Percentiles rank a stretch among this genome's conserved stretches.
Evolutionary conservation across 148 eudicot genomes (phyloP).

Genomic region (Vaccinium vitisidaea): DNA sequence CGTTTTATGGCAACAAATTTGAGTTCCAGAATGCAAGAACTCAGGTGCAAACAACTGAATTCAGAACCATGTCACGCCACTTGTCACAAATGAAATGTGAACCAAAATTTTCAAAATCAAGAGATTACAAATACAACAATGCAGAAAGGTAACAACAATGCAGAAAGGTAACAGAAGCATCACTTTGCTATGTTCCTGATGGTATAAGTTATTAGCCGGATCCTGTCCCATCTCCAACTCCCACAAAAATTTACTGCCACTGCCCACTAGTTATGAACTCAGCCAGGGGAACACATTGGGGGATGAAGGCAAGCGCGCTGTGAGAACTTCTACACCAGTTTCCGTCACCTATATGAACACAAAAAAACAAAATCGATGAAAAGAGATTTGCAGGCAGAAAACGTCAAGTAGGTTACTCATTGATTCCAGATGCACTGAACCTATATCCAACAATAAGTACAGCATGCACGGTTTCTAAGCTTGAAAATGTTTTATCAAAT

Average conservation of each 20-base stretch:
- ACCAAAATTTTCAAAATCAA: slow-evolving; percentile 2
- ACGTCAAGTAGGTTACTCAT: background rate
- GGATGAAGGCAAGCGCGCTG: slow-evolving; percentile 85
- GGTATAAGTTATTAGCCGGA: background rate
- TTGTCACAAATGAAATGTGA: background rate
- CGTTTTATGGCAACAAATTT: background rate
- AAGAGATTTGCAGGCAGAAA: background rate
- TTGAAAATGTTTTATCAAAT: background rate
- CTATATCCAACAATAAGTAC: background rate
- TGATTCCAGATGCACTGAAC: background rate
- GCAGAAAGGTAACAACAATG: background rate
- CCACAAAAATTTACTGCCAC: background rate
- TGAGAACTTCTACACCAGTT: slow-evolving; percentile 88
- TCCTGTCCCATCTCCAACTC: background rate
- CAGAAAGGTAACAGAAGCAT: background rate
- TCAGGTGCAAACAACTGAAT: background rate
- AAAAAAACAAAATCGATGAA: background rate
- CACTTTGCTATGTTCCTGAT: background rate
- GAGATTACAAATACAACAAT: slow-evolving; percentile 9
- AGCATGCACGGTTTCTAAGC: background rate
- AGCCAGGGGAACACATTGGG: slow-evolving; percentile 92
- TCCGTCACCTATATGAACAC: slow-evolving; percentile 70
- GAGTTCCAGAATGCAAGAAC: background rate
- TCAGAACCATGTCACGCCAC: background rate
- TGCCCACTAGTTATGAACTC: slow-evolving; percentile 29